Conservation (phyloP, 805 yeast genomes). For the Saturnispora halmiae region DNA sequence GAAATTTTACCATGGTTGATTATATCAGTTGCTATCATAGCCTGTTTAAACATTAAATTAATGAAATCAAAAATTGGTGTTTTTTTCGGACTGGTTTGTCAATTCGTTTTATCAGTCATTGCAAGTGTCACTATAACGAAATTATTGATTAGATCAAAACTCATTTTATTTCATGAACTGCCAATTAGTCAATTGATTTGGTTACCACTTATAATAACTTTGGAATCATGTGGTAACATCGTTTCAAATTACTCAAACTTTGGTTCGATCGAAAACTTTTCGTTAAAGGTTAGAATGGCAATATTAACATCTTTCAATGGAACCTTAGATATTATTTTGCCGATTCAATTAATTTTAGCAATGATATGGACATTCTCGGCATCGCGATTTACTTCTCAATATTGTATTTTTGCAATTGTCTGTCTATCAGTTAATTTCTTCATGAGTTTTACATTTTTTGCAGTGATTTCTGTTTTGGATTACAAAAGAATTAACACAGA, state of each 20-base stretch:
- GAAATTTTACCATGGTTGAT: slow-evolving; percentile 11
- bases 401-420: slow-evolving; percentile 37
- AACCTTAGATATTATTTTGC: slow-evolving; percentile 4
- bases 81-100: slow-evolving; percentile 35
- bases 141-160: slow-evolving; percentile 17
- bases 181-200: slow-evolving; percentile 23
- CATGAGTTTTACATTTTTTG: slow-evolving; percentile 54
- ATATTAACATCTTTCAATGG: slow-evolving; percentile 7
- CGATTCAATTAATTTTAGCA: not conserved
- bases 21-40: slow-evolving; percentile 25
- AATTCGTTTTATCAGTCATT: slow-evolving; percentile 31
- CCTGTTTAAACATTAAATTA: slow-evolving; percentile 33
- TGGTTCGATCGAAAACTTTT: not conserved
- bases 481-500: slow-evolving; percentile 33
- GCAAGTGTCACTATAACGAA: slow-evolving; percentile 38
- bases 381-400: slow-evolving; percentile 20
- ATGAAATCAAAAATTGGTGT: slow-evolving; percentile 41
- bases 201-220: slow-evolving; percentile 13
- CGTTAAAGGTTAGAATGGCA: slow-evolving; percentile 6
- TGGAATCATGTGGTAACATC: not conserved
- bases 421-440: slow-evolving; percentile 50
- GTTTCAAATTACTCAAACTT: not conserved
- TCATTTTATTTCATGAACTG: slow-evolving; percentile 30
- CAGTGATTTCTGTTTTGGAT: slow-evolving; percentile 61
- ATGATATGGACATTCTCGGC: not conserved